phyloP scores from a whole-genome alignment of 352 stramenopile species.

The Pythium pyrilobum region DNA sequence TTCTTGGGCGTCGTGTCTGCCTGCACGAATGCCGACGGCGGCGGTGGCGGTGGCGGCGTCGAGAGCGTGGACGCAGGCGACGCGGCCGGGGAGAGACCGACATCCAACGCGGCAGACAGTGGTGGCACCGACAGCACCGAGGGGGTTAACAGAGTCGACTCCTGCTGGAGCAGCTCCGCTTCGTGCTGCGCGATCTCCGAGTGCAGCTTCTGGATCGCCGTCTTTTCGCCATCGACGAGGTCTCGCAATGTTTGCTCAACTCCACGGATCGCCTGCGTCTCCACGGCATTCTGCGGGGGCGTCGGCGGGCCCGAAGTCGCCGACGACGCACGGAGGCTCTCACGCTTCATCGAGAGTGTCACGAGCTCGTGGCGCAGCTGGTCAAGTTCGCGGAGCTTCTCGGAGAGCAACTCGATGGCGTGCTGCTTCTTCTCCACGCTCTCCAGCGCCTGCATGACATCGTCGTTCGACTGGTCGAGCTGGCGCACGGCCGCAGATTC shows the following conservation, averaged over 20 bases:
- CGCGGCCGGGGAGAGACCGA: background rate
- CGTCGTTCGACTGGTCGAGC: conserved; percentile 55
- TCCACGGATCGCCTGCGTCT: conserved; percentile 30
- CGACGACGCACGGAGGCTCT: conserved; percentile 34
- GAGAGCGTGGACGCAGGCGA: background rate
- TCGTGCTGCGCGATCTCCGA: conserved; percentile 46
- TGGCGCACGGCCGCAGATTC: conserved; percentile 43
- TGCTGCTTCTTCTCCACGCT: conserved; percentile 61
- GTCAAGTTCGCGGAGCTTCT: conserved; percentile 66
- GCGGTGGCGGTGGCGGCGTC: background rate
- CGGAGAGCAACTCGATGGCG: conserved; percentile 48
- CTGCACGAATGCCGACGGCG: background rate
- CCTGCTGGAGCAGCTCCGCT: conserved; percentile 37
- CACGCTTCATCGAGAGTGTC: conserved; percentile 57
- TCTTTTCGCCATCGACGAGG: conserved; percentile 55
- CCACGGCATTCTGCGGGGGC: conserved; percentile 12
- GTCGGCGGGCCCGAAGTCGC: background rate
- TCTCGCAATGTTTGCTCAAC: conserved; percentile 47
- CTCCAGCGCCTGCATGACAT: conserved; percentile 32
- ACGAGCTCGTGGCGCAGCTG: conserved; percentile 71
- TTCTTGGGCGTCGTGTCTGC: conserved; percentile 17
- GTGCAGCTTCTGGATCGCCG: conserved; percentile 45
- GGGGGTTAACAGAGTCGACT: too few species aligned
- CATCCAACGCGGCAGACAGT: background rate
- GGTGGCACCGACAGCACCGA: background rate